Conservation (phyloP, 2,329 filamentous ascomycete species). For the Triangularia setosa region DNA sequence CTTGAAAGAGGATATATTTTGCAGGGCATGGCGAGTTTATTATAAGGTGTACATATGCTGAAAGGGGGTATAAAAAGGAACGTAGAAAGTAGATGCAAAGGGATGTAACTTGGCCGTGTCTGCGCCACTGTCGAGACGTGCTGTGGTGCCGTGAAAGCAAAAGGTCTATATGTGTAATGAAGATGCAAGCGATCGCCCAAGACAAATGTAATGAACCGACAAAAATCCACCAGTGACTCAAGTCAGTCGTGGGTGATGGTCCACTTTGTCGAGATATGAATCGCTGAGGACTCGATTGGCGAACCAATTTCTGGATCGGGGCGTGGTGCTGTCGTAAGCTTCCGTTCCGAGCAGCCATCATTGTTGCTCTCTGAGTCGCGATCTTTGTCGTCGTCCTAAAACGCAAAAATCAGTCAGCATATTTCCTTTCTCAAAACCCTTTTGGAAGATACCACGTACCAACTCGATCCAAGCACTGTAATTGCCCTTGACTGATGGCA, state of each 20-base stretch:
- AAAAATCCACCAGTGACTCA: neutral
- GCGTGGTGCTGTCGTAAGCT: neutral
- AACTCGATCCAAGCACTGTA: slow-evolving; percentile 7
- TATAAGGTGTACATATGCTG: neutral
- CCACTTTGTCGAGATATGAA: neutral
- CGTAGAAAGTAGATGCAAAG: neutral
- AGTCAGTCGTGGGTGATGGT: neutral
- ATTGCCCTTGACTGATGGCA: neutral
- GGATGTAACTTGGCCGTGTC: neutral
- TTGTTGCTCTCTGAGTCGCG: neutral
- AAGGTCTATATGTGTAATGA: neutral
- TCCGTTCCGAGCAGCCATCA: neutral
- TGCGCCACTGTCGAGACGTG: neutral
- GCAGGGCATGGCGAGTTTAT: neutral
- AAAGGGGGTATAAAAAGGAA: neutral
- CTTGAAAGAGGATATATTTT: neutral
- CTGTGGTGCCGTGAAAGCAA: neutral
- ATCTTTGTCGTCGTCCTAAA: slow-evolving; percentile 2
- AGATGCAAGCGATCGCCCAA: neutral
- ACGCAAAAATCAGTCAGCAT: neutral
- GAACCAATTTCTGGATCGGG: neutral
- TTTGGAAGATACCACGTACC: neutral
- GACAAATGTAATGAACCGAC: neutral
- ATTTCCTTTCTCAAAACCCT: neutral
- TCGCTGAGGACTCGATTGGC: neutral